Evolutionary conservation across 768 basidiomycete genomes (phyloP).

Genomic region (Trametes cingulata): DNA sequence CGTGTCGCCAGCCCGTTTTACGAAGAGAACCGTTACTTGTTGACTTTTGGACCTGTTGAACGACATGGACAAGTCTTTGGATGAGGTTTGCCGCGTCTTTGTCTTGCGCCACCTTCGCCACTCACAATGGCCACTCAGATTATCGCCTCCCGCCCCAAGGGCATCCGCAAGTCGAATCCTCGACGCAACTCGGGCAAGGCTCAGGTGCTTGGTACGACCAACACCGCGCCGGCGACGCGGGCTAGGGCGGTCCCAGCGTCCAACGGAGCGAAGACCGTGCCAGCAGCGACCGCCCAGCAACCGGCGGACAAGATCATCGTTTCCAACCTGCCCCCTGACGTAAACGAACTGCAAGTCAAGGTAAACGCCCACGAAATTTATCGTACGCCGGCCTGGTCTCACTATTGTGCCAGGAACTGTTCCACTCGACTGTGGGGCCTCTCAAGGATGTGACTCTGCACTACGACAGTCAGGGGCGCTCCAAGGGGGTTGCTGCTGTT

Average conservation of each 20-base stretch:
- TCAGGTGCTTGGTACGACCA: slow-evolving; percentile 61
- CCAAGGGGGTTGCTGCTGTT: slow-evolving; percentile 88
- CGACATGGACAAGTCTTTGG: slow-evolving; percentile 80
- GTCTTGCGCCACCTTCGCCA: slow-evolving; percentile 25
- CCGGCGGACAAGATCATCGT: slow-evolving; percentile 91
- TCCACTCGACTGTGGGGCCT: slow-evolving; percentile 86
- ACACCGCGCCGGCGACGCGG: slow-evolving; percentile 48
- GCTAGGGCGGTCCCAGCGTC: slow-evolving; percentile 49
- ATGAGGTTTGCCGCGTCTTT: slow-evolving; percentile 58
- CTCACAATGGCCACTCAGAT: slow-evolving; percentile 47
- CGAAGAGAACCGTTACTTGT: slow-evolving; percentile 2
- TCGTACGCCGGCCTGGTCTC: neutral
- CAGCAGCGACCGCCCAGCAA: slow-evolving; percentile 37
- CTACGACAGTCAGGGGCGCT: slow-evolving; percentile 82
- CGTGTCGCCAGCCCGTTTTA: slow-evolving; percentile 21
- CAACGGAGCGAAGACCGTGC: slow-evolving; percentile 40
- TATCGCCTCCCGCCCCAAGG: slow-evolving; percentile 61
- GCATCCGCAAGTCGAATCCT: slow-evolving; percentile 42
- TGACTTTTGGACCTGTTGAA: neutral
- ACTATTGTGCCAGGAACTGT: slow-evolving; percentile 71
- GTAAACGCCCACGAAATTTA: slow-evolving; percentile 45
- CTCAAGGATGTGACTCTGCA: slow-evolving; percentile 81
- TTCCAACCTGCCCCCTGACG: slow-evolving; percentile 89
- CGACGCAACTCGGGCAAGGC: slow-evolving; percentile 49
- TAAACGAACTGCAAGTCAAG: slow-evolving; percentile 92